A percentile compares a stretch with the other conserved stretches of the same genome.
Evolutionary conservation across 257 asterid species (phyloP).

Genomic region (Solanum clarkiae): DNA sequence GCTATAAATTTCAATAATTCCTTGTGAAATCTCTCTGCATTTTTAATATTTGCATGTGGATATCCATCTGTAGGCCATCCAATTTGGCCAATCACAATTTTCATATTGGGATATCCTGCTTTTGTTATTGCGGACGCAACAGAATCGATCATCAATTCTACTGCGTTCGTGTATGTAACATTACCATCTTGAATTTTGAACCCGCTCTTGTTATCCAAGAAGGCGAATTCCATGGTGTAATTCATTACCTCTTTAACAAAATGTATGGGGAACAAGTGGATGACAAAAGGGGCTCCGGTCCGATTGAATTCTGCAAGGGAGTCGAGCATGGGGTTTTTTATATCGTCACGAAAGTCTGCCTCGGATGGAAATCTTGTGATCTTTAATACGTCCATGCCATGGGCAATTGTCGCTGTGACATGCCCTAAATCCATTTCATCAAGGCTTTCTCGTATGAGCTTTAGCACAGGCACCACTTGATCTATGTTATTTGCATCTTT

Average conservation of each 20-base stretch:
- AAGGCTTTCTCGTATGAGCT: not conserved
- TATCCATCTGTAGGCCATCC: conserved; percentile 64
- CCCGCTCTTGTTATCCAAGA: conserved; percentile 18
- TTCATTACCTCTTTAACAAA: not conserved
- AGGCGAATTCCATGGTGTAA: conserved; percentile 17
- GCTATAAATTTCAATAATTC: conserved; percentile 14
- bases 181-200: conserved; percentile 8
- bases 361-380: conserved; percentile 13
- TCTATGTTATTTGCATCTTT: not conserved
- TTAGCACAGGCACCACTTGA: not conserved
- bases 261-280: conserved; percentile 20
- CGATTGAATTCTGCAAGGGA: not conserved
- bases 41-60: not conserved
- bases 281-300: not conserved
- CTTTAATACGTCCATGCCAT: conserved; percentile 8
- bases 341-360: conserved; percentile 22
- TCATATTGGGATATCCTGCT: conserved; percentile 9
- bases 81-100: conserved; percentile 22
- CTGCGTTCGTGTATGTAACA: conserved; percentile 18
- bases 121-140: conserved; percentile 20
- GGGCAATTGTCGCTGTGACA: conserved; percentile 2
- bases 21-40: conserved; percentile 27
- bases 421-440: not conserved
- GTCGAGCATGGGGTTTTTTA: conserved; percentile 10
- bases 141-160: conserved; percentile 35